These are phyloP conservation scores for Aspergillus brasiliensis DNA, from an alignment of 2,329 filamentous ascomycete genomes.

Conservation along the genomic window DNA sequence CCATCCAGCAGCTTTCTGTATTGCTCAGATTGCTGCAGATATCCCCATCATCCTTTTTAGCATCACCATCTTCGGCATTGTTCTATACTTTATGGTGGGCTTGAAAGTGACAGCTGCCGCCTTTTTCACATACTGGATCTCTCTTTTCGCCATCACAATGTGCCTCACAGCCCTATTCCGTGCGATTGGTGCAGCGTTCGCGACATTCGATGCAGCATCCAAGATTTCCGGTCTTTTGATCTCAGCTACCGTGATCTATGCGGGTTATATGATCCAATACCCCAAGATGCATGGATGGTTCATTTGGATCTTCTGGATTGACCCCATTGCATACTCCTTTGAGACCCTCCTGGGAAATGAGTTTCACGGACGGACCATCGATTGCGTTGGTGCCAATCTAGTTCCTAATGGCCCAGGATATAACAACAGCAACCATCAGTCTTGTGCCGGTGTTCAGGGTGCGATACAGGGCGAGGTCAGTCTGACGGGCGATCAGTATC, in stretches of 20 bases:
- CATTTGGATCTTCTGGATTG: constrained; percentile 79
- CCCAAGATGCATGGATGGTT: constrained; percentile 73
- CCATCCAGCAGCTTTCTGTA: constrained; percentile 77
- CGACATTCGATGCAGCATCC: constrained; percentile 82
- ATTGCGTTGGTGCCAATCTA: constrained; percentile 67
- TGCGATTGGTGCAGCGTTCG: constrained; percentile 72
- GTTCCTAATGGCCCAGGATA: constrained; percentile 73
- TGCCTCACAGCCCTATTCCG: constrained; percentile 78
- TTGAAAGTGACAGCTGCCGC: constrained; percentile 69
- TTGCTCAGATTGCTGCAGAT: constrained; percentile 80
- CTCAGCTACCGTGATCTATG: constrained; percentile 79
- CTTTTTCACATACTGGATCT: constrained; percentile 75
- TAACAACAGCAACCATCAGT: constrained; percentile 70
- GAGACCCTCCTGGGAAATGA: constrained; percentile 84
- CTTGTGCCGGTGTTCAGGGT: constrained; percentile 77
- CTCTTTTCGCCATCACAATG: constrained; percentile 69
- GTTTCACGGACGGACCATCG: constrained; percentile 69
- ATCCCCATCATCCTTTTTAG: constrained; percentile 70
- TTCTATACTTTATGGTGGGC: constrained; percentile 78
- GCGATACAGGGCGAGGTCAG: constrained; percentile 64
- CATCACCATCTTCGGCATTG: constrained; percentile 71
- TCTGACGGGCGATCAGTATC: constrained; percentile 69
- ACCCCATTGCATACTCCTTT: constrained; percentile 74
- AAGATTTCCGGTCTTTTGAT: constrained; percentile 76
- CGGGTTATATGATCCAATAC: constrained; percentile 82